Conservation (phyloP, 352 stramenopile genomes). For the Pythium aristosporum region DNA sequence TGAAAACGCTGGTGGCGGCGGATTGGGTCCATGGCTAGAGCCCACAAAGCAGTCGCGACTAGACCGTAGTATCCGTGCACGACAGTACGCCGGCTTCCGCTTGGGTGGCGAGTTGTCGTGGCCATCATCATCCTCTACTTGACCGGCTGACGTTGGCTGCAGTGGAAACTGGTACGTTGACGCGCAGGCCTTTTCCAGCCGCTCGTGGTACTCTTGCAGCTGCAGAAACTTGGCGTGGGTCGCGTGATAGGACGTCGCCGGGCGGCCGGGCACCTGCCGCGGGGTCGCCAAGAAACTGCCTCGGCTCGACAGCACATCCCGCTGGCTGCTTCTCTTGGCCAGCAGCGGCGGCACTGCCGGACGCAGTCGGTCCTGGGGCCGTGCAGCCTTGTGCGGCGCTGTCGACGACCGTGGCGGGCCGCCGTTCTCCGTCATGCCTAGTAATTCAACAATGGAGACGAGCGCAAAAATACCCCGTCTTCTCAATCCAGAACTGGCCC, state of each 20-base stretch:
- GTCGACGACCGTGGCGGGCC: background rate
- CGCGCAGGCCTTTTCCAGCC: slow-evolving; percentile 40
- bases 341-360: background rate
- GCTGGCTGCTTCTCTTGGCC: slow-evolving; percentile 1
- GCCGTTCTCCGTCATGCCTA: too few relatives aligned
- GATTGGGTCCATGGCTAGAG: slow-evolving; percentile 16
- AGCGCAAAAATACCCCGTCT: too few relatives aligned
- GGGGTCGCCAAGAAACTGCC: too few relatives aligned
- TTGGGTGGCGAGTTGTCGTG: background rate
- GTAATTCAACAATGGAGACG: too few relatives aligned
- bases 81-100: slow-evolving; percentile 34
- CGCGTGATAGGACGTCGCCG: slow-evolving; percentile 34
- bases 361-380: background rate
- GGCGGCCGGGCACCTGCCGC: background rate
- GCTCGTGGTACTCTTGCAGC: slow-evolving; percentile 52
- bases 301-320: background rate
- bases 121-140: background rate
- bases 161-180: slow-evolving; percentile 55
- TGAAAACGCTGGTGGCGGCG: slow-evolving; percentile 17
- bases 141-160: slow-evolving; percentile 4
- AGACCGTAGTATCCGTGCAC: slow-evolving; percentile 40
- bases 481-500: too few relatives aligned
- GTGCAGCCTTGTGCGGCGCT: background rate
- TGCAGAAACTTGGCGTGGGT: slow-evolving; percentile 66
- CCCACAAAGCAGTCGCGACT: slow-evolving; percentile 37